Conservation (phyloP, 495 filamentous ascomycete genomes). For the Hypomontagnella submonticulosa region DNA sequence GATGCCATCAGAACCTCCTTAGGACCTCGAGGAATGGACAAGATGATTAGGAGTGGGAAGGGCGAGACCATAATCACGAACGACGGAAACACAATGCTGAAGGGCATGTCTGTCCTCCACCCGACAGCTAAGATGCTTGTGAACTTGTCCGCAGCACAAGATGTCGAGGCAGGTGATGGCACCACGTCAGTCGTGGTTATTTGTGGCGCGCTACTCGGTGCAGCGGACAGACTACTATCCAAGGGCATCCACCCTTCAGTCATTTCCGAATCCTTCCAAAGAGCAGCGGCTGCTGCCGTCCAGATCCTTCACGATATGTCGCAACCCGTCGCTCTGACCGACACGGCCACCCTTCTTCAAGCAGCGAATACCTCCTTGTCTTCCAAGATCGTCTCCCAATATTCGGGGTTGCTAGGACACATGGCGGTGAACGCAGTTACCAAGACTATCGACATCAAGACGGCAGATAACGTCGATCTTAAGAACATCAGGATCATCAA, state of each 20-base stretch:
- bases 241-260: constrained; percentile 98
- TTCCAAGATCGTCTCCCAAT: constrained; percentile 97
- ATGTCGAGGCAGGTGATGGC: constrained; percentile 98
- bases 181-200: constrained; percentile 99
- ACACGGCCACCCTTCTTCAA: constrained; percentile 90
- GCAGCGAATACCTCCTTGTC: constrained; percentile 97
- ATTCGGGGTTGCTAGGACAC: constrained; percentile 89
- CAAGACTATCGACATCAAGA: constrained; percentile 93
- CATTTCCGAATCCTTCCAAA: constrained; percentile 97
- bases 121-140: constrained; percentile 99
- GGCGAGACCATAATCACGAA: constrained; percentile 99
- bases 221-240: constrained; percentile 85
- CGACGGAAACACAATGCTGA: constrained; percentile 98
- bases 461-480: constrained; percentile 94
- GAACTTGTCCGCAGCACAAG: constrained; percentile 94
- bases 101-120: constrained; percentile 98
- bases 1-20: constrained; percentile 90
- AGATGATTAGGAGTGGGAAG: constrained; percentile 98
- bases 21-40: constrained; percentile 82
- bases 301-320: constrained; percentile 94
- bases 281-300: constrained; percentile 88
- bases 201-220: constrained; percentile 91
- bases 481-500: constrained; percentile 96
- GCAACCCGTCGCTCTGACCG: constrained; percentile 87
- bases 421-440: constrained; percentile 98